A percentile compares a stretch with the other conserved stretches of the same genome.
These are phyloP conservation scores for Chytriomyces confervae DNA, from an alignment of 192 early-diverging fungal genomes.

Conservation along the genomic window DNA sequence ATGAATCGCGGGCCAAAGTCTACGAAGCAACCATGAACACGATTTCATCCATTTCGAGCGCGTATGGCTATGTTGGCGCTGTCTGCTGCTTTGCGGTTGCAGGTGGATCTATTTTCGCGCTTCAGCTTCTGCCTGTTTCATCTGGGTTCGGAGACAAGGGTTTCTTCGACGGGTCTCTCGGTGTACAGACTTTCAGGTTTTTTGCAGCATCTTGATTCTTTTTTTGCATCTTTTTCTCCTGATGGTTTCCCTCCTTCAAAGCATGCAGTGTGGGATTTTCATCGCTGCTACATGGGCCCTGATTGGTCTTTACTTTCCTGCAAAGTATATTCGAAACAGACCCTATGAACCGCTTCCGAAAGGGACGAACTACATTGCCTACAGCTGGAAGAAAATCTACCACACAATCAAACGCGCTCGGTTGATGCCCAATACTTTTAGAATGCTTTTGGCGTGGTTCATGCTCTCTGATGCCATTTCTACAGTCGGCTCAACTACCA, in stretches of 20 bases:
- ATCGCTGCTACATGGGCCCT: constrained; percentile 22
- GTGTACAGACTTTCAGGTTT: constrained; percentile 16
- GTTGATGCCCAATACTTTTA: constrained; percentile 31
- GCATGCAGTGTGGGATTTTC: constrained; percentile 29
- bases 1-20: neutral
- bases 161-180: constrained; percentile 5
- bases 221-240: no score
- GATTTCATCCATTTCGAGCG: constrained; percentile 10
- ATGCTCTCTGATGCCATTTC: constrained; percentile 29
- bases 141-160: constrained; percentile 25
- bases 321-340: constrained; percentile 12
- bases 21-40: constrained; percentile 31
- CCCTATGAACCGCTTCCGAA: constrained; percentile 29
- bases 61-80: constrained; percentile 27
- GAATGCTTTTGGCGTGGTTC: constrained; percentile 35
- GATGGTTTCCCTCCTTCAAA: neutral
- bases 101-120: constrained; percentile 18
- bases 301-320: constrained; percentile 16
- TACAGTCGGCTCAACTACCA: constrained; percentile 25
- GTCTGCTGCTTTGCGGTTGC: constrained; percentile 30
- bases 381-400: constrained; percentile 24
- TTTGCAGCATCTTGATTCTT: neutral
- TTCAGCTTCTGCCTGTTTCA: constrained; percentile 18
- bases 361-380: constrained; percentile 35
- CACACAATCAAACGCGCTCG: constrained; percentile 9